Evolutionary conservation across 2,329 filamentous ascomycete species (phyloP), one percentile per base, ranked within the genome.

Genomic region (Rutstroemia sp.): DNA sequence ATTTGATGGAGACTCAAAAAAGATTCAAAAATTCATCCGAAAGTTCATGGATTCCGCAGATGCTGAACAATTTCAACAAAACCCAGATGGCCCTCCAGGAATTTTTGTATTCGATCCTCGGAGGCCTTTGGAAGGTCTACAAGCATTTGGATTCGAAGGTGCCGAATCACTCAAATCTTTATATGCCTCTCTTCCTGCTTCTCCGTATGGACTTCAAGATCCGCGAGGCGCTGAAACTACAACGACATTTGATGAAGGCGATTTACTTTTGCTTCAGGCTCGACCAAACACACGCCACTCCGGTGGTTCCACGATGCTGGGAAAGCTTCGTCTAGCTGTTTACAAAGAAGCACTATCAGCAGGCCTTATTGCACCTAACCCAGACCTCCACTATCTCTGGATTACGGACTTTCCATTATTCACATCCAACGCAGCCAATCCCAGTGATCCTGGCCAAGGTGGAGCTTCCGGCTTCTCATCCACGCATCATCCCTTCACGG

Each of bases 401-500:
- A 81, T 99, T 12, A 87, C 81, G 0, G 84, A 92, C 58, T 99
- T 99, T 68, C 94, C 94, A 12, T 83, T 99, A 65, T 99, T 99
- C 74, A 91, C 90, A 1, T 89, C 86, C 0, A 73, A 74, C 9
- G 19, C 46, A 17, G 38, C 38, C 23, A 80, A 79, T 52, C 83
- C 80, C 51, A 72, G 73, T 8, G 74, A 79, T 51, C 76, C 79
- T 12, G 75, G 66, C 5, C 92, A 97, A 73, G 90, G 89, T 53
- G 91, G 91, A 17, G 71, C 77, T 23, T 83, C 91, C 0, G 91
- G 92, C 4, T 84, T 97, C 65, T 83, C 86, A 9, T 86, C 92
- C 0, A 96, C 92, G 0, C 94, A 99, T 68, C 94, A 99, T 69
- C 94, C 94, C 0, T 99, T 99, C 72, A 99, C 94, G 0, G 89